Evolutionary conservation across 1,139 yeast species (phyloP).

Genomic region (Suhomyces anneliseae): DNA sequence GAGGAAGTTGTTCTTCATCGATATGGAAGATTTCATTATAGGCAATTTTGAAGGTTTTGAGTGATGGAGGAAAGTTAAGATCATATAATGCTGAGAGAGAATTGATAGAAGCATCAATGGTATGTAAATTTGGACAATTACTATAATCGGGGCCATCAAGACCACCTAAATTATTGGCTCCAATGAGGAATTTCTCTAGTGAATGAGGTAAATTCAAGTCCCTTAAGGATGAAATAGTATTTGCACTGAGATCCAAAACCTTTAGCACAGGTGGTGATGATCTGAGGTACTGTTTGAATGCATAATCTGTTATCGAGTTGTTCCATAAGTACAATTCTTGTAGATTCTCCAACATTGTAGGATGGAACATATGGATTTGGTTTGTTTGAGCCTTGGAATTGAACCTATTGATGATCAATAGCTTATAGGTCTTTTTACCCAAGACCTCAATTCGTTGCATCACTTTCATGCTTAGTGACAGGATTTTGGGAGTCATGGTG

Average conservation of each 20-base stretch:
- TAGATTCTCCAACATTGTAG: slow-evolving; percentile 16
- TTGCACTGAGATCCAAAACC: slow-evolving; percentile 22
- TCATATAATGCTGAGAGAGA: slow-evolving; percentile 13
- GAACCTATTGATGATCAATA: slow-evolving; percentile 17
- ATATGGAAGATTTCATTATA: slow-evolving; percentile 18
- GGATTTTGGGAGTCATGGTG: slow-evolving; percentile 6
- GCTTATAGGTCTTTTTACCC: slow-evolving; percentile 15
- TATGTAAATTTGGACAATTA: slow-evolving; percentile 5
- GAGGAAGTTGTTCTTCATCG: slow-evolving; percentile 16
- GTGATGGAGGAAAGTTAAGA: slow-evolving; percentile 15
- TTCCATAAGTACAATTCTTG: slow-evolving; percentile 22
- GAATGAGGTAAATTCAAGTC: slow-evolving; percentile 16
- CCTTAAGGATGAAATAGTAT: slow-evolving; percentile 17
- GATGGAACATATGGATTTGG: slow-evolving; percentile 6
- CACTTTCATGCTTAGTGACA: slow-evolving; percentile 11
- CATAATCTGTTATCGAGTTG: slow-evolving; percentile 17
- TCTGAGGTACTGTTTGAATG: slow-evolving; percentile 9
- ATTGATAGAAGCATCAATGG: slow-evolving; percentile 17
- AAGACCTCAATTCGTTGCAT: slow-evolving; percentile 17
- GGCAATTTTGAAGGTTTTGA: slow-evolving; percentile 17
- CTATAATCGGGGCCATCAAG: slow-evolving; percentile 19
- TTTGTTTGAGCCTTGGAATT: slow-evolving; percentile 5
- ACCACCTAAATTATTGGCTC: slow-evolving; percentile 21
- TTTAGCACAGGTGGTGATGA: slow-evolving; percentile 10
- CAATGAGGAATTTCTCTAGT: slow-evolving; percentile 15